These are phyloP conservation scores for Luffa aegyptiaca DNA, from an alignment of 306 rosid species.

Conservation along the genomic window DNA sequence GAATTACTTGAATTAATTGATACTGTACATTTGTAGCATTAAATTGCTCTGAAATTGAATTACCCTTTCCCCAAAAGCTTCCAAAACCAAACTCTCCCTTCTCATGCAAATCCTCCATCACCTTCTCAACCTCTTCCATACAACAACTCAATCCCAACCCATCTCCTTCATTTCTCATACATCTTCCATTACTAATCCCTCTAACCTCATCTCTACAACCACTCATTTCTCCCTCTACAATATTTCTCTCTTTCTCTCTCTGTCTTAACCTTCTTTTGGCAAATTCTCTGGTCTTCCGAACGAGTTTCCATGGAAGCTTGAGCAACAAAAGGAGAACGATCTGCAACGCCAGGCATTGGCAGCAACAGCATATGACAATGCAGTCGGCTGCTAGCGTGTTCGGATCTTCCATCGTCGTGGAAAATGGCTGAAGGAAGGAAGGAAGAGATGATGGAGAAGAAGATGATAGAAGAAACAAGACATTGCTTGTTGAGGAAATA, in stretches of 20 bases:
- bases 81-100: constrained; percentile 82
- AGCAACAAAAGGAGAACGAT: constrained; percentile 41
- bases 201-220: constrained; percentile 21
- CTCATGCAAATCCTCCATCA: constrained; percentile 42
- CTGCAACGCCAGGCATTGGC: constrained; percentile 76
- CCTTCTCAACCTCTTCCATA: constrained; percentile 69
- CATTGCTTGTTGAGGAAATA: constrained; percentile 30
- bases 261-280: constrained; percentile 39
- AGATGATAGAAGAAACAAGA: constrained; percentile 13
- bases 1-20: constrained; percentile 36
- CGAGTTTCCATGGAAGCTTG: constrained; percentile 51
- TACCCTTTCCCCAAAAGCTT: constrained; percentile 53
- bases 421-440: not conserved
- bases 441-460: not conserved
- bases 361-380: constrained; percentile 69
- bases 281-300: constrained; percentile 39
- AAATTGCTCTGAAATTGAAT: constrained; percentile 3
- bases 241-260: constrained; percentile 20
- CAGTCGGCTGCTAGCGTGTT: constrained; percentile 59
- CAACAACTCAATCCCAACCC: constrained; percentile 23
- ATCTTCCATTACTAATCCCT: constrained; percentile 14
- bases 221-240: constrained; percentile 19
- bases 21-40: constrained; percentile 20
- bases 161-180: constrained; percentile 23
- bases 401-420: constrained; percentile 53